Evolutionary conservation across 2,329 filamentous ascomycete genomes (phyloP).

Genomic region (Cephalotrichum gorgonifer): DNA sequence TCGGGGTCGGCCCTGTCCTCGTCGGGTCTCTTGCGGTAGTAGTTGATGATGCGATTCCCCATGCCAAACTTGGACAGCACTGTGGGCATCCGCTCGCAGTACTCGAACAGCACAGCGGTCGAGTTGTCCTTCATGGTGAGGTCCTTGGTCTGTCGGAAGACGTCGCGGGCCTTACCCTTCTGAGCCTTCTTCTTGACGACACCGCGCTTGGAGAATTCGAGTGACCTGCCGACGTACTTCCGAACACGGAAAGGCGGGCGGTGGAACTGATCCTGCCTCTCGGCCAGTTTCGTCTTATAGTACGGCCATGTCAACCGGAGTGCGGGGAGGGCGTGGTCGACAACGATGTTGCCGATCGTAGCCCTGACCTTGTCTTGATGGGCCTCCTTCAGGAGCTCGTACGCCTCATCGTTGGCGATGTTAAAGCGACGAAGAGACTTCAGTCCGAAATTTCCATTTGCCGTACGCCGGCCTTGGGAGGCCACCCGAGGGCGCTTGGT

Average conservation of each 20-base stretch:
- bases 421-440: slow-evolving; percentile 80
- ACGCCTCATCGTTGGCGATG: slow-evolving; percentile 90
- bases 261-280: slow-evolving; percentile 71
- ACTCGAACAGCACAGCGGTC: slow-evolving; percentile 79
- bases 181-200: slow-evolving; percentile 72
- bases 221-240: slow-evolving; percentile 53
- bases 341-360: slow-evolving; percentile 79
- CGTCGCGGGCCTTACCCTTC: slow-evolving; percentile 68
- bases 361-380: slow-evolving; percentile 93
- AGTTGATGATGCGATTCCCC: slow-evolving; percentile 93
- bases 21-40: slow-evolving; percentile 73
- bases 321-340: slow-evolving; percentile 90
- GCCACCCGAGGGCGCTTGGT: slow-evolving; percentile 46
- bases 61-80: slow-evolving; percentile 96
- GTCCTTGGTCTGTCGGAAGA: slow-evolving; percentile 73
- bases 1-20: slow-evolving; percentile 66
- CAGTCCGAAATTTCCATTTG: slow-evolving; percentile 58
- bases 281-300: slow-evolving; percentile 77
- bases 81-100: slow-evolving; percentile 86
- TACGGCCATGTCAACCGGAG: slow-evolving; percentile 90
- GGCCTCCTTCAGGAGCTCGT: slow-evolving; percentile 92
- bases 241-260: slow-evolving; percentile 68
- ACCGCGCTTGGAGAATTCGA: slow-evolving; percentile 62
- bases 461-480: slow-evolving; percentile 49
- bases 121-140: slow-evolving; percentile 85